Evolutionary conservation across 2,329 filamentous ascomycete genomes (phyloP).

Genomic region (Pezicula radicicola): DNA sequence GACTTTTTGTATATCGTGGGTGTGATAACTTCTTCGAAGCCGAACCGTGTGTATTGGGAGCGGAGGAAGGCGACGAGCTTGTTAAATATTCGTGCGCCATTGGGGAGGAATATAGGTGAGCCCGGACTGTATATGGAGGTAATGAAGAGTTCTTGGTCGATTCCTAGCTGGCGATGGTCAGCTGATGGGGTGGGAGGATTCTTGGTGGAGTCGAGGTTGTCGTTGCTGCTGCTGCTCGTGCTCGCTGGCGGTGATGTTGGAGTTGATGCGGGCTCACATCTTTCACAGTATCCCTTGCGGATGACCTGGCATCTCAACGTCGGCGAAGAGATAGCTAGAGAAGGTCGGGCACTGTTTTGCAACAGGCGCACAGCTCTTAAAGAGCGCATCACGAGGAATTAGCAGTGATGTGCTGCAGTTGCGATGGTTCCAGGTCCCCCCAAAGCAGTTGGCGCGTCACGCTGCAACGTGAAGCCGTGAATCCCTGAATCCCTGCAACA

Average conservation of each 20-base stretch:
- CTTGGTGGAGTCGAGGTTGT: slow-evolving; percentile 9
- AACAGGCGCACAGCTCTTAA: slow-evolving; percentile 23
- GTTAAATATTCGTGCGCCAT: slow-evolving; percentile 80
- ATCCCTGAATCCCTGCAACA: background rate
- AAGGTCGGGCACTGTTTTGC: slow-evolving; percentile 9
- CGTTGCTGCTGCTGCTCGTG: background rate
- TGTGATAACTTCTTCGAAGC: slow-evolving; percentile 85
- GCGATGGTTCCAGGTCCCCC: background rate
- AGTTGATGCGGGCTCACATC: slow-evolving; percentile 18
- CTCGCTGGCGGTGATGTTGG: background rate
- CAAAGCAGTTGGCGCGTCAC: slow-evolving; percentile 5
- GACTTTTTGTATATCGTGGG: slow-evolving; percentile 89
- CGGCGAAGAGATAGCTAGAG: slow-evolving; percentile 3
- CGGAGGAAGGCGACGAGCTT: slow-evolving; percentile 78
- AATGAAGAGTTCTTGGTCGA: slow-evolving; percentile 74
- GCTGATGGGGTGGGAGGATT: slow-evolving; percentile 20
- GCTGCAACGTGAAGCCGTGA: background rate
- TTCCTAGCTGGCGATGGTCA: slow-evolving; percentile 59
- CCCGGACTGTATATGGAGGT: slow-evolving; percentile 79
- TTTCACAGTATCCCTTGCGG: slow-evolving; percentile 27
- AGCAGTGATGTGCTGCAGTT: slow-evolving; percentile 2
- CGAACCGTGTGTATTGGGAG: slow-evolving; percentile 79
- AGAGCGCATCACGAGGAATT: slow-evolving; percentile 24
- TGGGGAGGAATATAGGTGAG: slow-evolving; percentile 80
- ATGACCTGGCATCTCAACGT: slow-evolving; percentile 5